A percentile compares a stretch with the other conserved stretches of the same genome.
phyloP scores from a whole-genome alignment of 371 early-diverging fungal genomes.

The Mortierella polycephala region DNA sequence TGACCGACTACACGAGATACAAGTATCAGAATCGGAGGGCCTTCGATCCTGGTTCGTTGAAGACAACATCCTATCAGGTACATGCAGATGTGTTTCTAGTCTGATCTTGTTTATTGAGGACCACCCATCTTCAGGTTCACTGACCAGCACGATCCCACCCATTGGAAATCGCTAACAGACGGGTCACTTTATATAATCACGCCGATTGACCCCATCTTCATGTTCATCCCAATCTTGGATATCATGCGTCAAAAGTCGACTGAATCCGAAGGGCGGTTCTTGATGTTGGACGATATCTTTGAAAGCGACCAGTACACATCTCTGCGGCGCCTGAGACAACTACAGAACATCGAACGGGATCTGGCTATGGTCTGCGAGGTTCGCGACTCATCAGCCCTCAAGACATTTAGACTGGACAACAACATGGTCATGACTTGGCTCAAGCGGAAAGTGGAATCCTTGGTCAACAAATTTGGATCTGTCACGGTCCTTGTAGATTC shows the following conservation, averaged over 20 bases:
- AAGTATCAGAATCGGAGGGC: constrained; percentile 40
- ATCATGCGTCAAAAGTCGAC: constrained; percentile 29
- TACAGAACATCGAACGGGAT: constrained; percentile 11
- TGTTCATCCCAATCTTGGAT: constrained; percentile 51
- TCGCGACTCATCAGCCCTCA: constrained; percentile 6
- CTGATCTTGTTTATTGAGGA: background rate
- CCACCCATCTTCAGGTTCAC: background rate
- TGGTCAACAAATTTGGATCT: constrained; percentile 23
- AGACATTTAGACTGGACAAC: constrained; percentile 35
- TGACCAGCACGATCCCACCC: background rate
- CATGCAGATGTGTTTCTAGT: background rate
- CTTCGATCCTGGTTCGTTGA: constrained; percentile 46
- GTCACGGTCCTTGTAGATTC: constrained; percentile 24
- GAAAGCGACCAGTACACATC: constrained; percentile 51
- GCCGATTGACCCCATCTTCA: constrained; percentile 45
- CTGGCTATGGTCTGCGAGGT: constrained; percentile 34
- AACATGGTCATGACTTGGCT: constrained; percentile 32
- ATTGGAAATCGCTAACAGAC: constrained; percentile 4
- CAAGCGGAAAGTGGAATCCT: constrained; percentile 28
- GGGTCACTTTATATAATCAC: constrained; percentile 48
- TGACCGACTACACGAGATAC: constrained; percentile 40
- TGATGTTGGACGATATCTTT: constrained; percentile 29
- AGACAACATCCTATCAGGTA: constrained; percentile 47
- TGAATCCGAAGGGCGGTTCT: constrained; percentile 32
- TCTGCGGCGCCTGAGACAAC: constrained; percentile 24